Conservation (phyloP, 2,329 filamentous ascomycete genomes). For the Exophiala oligosperma region DNA sequence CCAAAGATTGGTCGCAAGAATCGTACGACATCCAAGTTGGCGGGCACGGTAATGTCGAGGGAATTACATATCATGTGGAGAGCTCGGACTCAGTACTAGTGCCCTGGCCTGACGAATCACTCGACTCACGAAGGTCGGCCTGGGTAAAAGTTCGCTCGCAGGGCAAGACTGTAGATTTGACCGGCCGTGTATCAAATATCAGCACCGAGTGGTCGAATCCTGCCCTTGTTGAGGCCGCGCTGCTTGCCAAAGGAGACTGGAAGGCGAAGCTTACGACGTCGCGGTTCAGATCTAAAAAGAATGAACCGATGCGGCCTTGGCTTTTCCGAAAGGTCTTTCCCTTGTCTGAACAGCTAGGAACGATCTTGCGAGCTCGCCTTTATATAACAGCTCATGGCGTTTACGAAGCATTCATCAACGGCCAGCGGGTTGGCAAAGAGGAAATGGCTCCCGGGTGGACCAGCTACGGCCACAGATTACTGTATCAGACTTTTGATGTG, state of each 20-base stretch:
- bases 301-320: constrained; percentile 33
- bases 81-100: constrained; percentile 30
- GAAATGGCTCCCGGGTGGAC: constrained; percentile 56
- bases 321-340: constrained; percentile 39
- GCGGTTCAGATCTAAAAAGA: constrained; percentile 14
- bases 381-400: constrained; percentile 51
- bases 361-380: constrained; percentile 38
- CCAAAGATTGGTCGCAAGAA: constrained; percentile 30
- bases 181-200: neutral
- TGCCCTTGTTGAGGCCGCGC: constrained; percentile 32
- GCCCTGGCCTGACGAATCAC: constrained; percentile 30
- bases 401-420: constrained; percentile 52
- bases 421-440: constrained; percentile 39
- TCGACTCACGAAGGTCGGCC: constrained; percentile 26
- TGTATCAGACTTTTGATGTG: constrained; percentile 57
- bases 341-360: neutral
- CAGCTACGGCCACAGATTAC: constrained; percentile 51
- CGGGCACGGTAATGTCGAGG: too few species aligned
- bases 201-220: constrained; percentile 1
- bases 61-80: constrained; percentile 14
- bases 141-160: constrained; percentile 22
- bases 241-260: constrained; percentile 38
- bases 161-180: constrained; percentile 10
- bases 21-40: constrained; percentile 32
- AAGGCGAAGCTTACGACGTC: constrained; percentile 30